These are phyloP conservation scores for Limnanthes douglasii DNA, from an alignment of 345 rosid species.

Conservation along the genomic window DNA sequence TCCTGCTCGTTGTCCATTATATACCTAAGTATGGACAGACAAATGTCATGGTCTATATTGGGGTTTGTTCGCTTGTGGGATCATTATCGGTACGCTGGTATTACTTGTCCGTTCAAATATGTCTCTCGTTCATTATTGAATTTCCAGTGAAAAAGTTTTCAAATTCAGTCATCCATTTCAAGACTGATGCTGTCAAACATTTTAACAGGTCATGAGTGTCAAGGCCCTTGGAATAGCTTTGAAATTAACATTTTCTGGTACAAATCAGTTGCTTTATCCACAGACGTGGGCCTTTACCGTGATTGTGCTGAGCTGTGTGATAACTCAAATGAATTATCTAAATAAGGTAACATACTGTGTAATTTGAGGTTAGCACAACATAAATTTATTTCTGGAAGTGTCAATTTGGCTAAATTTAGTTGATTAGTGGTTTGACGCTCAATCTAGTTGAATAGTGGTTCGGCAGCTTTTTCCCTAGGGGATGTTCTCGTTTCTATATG, in stretches of 20 bases:
- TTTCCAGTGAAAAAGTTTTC: no score
- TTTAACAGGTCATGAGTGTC: constrained; percentile 59
- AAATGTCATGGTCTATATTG: constrained; percentile 91
- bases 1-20: constrained; percentile 43
- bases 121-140: not conserved
- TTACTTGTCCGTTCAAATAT: not conserved
- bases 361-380: not conserved
- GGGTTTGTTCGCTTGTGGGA: constrained; percentile 92
- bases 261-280: constrained; percentile 53
- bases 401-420: not conserved
- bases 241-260: constrained; percentile 60
- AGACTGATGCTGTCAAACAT: not conserved
- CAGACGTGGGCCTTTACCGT: constrained; percentile 56
- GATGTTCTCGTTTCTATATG: no score
- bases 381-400: not conserved
- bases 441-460: no score
- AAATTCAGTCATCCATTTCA: not conserved
- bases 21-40: constrained; percentile 89
- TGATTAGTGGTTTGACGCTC: no score
- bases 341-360: constrained; percentile 63
- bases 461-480: no score
- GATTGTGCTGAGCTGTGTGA: constrained; percentile 45
- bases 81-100: constrained; percentile 68
- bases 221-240: constrained; percentile 72
- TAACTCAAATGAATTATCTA: constrained; percentile 65